Conservation (phyloP, 768 basidiomycete species). For the Mycena crocata region DNA sequence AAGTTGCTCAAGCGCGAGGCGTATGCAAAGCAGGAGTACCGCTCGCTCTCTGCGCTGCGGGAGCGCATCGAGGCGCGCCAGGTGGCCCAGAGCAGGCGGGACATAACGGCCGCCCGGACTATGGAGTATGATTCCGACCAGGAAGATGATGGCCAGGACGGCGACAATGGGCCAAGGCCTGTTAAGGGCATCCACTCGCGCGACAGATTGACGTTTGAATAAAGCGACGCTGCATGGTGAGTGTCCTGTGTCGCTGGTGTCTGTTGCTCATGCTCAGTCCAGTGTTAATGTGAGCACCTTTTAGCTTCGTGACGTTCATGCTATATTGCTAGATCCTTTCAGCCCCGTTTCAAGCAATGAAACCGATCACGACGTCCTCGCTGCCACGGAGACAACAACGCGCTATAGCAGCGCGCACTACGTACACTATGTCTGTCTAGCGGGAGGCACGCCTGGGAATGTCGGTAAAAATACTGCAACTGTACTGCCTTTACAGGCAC, state of each 20-base stretch:
- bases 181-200: constrained; percentile 7
- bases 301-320: not conserved
- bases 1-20: constrained; percentile 65
- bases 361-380: too few species aligned
- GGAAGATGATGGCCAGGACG: constrained; percentile 21
- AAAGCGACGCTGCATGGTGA: not conserved
- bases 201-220: constrained; percentile 19
- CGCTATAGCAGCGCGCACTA: too few species aligned
- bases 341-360: not conserved
- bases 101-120: constrained; percentile 33
- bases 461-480: too few species aligned
- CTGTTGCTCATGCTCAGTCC: not conserved
- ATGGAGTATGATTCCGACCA: constrained; percentile 36
- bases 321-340: not conserved
- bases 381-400: too few species aligned
- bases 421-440: too few species aligned
- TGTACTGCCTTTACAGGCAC: too few species aligned
- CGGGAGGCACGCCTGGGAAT: too few species aligned
- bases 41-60: constrained; percentile 51
- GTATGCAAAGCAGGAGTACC: constrained; percentile 52
- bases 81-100: constrained; percentile 44
- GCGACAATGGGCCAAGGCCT: not conserved
- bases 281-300: not conserved
- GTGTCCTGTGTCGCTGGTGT: not conserved
- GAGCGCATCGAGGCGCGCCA: constrained; percentile 55